Evolutionary conservation across 345 rosid genomes (phyloP).

Genomic region (Eucalyptus regnans): DNA sequence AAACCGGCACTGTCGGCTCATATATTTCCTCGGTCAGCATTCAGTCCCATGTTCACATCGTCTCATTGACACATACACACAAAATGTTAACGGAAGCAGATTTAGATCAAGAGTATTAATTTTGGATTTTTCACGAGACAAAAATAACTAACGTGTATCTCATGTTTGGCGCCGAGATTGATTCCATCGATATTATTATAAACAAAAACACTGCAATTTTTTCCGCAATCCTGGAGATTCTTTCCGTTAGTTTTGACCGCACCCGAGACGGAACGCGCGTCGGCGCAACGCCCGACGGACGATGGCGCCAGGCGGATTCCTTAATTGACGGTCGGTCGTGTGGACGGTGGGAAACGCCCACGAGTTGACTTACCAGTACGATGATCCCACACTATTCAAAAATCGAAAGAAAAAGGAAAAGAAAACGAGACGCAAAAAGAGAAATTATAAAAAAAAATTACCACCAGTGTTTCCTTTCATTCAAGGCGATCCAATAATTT

Average conservation of each 20-base stretch:
- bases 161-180: background rate
- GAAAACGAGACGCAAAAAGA: background rate
- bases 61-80: background rate
- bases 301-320: background rate
- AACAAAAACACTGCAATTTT: background rate
- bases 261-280: background rate
- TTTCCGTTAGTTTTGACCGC: background rate
- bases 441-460: background rate
- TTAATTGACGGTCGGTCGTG: background rate
- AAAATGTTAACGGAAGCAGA: background rate
- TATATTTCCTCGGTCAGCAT: background rate
- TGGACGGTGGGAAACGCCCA: background rate
- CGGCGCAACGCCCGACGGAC: background rate
- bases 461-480: background rate
- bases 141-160: fast-evolving
- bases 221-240: background rate
- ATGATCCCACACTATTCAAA: background rate
- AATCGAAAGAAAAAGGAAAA: background rate
- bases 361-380: background rate
- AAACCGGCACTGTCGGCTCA: fast-evolving
- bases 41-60: background rate
- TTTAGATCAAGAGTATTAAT: fast-evolving
- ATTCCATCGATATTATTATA: background rate
- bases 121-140: background rate
- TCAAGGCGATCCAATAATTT: background rate